These are phyloP conservation scores for Excoecaria cochinchinensis DNA, from an alignment of 345 rosid species.

Conservation along the genomic window DNA sequence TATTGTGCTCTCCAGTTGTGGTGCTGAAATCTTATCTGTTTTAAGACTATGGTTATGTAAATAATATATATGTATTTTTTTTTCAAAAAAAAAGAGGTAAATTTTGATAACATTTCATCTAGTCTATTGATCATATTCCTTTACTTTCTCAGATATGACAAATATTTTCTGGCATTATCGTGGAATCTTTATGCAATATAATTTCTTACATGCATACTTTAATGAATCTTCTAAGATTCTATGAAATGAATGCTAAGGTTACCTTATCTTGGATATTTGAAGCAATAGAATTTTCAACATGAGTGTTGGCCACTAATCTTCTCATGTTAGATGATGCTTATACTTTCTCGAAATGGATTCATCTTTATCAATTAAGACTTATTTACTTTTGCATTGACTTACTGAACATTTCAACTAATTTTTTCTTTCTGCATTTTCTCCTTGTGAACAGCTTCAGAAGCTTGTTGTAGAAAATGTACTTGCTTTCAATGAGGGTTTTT, in stretches of 20 bases:
- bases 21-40: background rate
- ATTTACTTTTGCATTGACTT: background rate
- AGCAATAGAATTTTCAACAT: background rate
- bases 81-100: background rate
- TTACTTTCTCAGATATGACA: background rate
- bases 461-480: slow-evolving; percentile 83
- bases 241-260: background rate
- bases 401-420: slow-evolving; percentile 5
- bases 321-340: background rate
- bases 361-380: background rate
- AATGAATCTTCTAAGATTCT: background rate
- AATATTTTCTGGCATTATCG: background rate
- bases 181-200: background rate
- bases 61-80: too few relatives aligned
- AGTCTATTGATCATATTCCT: background rate
- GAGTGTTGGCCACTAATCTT: background rate
- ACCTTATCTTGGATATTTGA: background rate
- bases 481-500: slow-evolving; percentile 78
- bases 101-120: background rate
- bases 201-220: background rate
- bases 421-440: slow-evolving; percentile 10
- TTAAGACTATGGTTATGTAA: background rate
- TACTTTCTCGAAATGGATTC: slow-evolving; percentile 2
- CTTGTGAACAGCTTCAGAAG: slow-evolving; percentile 65
- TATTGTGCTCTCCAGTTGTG: background rate